Evolutionary conservation across 805 yeast species (phyloP).

Genomic region (Maudiozyma serrabonitensis): DNA sequence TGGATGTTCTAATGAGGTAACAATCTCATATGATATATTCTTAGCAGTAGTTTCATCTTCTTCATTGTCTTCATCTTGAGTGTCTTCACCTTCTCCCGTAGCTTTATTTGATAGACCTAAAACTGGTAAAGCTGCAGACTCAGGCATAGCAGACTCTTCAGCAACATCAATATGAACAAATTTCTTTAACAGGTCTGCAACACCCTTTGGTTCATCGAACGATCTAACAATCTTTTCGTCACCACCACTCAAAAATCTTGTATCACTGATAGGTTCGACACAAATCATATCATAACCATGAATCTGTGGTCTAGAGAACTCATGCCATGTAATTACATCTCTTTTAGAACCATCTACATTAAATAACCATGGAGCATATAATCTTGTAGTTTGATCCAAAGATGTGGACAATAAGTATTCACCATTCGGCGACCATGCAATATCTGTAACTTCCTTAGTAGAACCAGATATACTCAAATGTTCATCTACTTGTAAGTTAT

Average conservation of each 20-base stretch:
- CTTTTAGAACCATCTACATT: slow-evolving; percentile 27
- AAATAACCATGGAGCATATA: slow-evolving; percentile 55
- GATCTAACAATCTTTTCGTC: slow-evolving; percentile 89
- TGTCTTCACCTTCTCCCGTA: slow-evolving; percentile 40
- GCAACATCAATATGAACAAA: slow-evolving; percentile 39
- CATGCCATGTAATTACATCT: slow-evolving; percentile 55
- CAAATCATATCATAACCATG: slow-evolving; percentile 97
- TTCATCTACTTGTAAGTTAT: slow-evolving; percentile 35
- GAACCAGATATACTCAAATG: slow-evolving; percentile 67
- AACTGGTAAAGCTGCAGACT: slow-evolving; percentile 84
- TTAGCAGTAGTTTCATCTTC: slow-evolving; percentile 26
- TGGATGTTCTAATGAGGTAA: slow-evolving; percentile 41
- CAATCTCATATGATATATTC: slow-evolving; percentile 38
- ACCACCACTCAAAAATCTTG: slow-evolving; percentile 82
- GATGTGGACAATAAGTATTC: slow-evolving; percentile 68
- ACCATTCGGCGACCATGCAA: slow-evolving; percentile 64
- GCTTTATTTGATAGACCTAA: slow-evolving; percentile 91
- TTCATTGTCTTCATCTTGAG: slow-evolving; percentile 34
- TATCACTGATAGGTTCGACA: slow-evolving; percentile 46
- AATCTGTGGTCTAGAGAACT: slow-evolving; percentile 92
- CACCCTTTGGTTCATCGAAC: slow-evolving; percentile 78
- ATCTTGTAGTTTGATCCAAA: slow-evolving; percentile 85
- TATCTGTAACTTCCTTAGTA: slow-evolving; percentile 60
- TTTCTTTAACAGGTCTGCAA: slow-evolving; percentile 49
- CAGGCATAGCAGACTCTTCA: slow-evolving; percentile 42